Conservation (phyloP, 495 filamentous ascomycete species). For the Evansstolkia leycettana region DNA sequence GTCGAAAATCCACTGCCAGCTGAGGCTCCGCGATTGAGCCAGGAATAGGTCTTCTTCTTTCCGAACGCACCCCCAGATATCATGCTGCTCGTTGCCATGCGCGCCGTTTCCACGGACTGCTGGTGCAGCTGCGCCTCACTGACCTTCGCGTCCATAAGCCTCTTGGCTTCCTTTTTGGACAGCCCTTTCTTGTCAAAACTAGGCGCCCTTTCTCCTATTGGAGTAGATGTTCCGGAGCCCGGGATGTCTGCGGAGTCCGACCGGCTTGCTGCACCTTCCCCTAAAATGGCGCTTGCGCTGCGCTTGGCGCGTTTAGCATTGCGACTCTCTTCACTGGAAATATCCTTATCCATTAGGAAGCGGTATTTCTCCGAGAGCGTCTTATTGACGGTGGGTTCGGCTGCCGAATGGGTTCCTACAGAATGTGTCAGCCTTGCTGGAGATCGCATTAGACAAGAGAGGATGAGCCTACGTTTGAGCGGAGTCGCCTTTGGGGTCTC, state of each 20-base stretch:
- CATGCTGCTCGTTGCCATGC: constrained; percentile 34
- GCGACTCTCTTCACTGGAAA: constrained; percentile 37
- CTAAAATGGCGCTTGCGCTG: constrained; percentile 27
- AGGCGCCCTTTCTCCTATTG: constrained; percentile 30
- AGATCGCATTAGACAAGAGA: background rate
- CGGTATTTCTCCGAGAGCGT: constrained; percentile 22
- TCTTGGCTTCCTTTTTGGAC: constrained; percentile 40
- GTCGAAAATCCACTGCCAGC: constrained; percentile 27
- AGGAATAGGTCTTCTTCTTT: constrained; percentile 33
- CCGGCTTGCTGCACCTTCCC: constrained; percentile 19
- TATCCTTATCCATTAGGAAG: constrained; percentile 21
- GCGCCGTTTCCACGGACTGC: constrained; percentile 35
- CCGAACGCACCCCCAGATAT: constrained; percentile 32
- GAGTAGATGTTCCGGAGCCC: constrained; percentile 30
- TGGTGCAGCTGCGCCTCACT: constrained; percentile 40
- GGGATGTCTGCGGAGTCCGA: constrained; percentile 25
- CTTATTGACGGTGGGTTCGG: constrained; percentile 10
- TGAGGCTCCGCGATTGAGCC: constrained; percentile 26
- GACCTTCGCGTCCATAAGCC: constrained; percentile 34
- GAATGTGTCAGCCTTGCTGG: constrained; percentile 3
- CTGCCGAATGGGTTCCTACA: constrained; percentile 22
- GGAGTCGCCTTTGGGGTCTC: constrained; percentile 37
- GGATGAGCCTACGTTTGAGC: constrained; percentile 43
- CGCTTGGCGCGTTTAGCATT: constrained; percentile 38
- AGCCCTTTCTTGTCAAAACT: constrained; percentile 43